These are phyloP conservation scores for Microbotryomycetes sp. DNA, from an alignment of 1,284 basidiomycete species.

Conservation along the genomic window DNA sequence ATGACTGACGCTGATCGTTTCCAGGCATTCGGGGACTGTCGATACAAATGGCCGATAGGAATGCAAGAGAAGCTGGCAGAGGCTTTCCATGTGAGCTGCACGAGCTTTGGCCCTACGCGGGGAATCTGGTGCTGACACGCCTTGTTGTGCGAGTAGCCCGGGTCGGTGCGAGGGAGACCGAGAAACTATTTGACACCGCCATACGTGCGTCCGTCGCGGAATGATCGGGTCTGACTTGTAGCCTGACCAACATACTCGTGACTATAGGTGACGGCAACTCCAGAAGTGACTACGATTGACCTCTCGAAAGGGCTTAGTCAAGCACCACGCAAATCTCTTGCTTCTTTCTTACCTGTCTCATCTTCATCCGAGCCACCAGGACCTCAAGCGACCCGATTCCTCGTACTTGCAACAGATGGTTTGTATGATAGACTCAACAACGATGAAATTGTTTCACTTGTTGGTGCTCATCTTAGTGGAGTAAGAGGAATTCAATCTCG, in stretches of 20 bases:
- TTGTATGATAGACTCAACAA: slow-evolving; percentile 80
- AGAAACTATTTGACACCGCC: slow-evolving; percentile 67
- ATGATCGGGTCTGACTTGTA: background rate
- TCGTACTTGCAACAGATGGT: slow-evolving; percentile 88
- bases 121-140: background rate
- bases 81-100: slow-evolving; percentile 37
- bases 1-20: slow-evolving; percentile 40
- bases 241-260: too few species aligned
- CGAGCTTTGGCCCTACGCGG: background rate
- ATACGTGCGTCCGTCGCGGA: slow-evolving; percentile 57
- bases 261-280: slow-evolving; percentile 52
- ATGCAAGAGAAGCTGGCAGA: slow-evolving; percentile 43
- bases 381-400: slow-evolving; percentile 50
- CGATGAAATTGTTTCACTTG: slow-evolving; percentile 87
- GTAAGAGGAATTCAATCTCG: slow-evolving; percentile 46
- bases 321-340: slow-evolving; percentile 25
- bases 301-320: slow-evolving; percentile 12
- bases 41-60: slow-evolving; percentile 67
- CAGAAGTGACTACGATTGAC: slow-evolving; percentile 61
- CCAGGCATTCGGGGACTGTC: slow-evolving; percentile 62
- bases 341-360: slow-evolving; percentile 31
- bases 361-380: slow-evolving; percentile 20
- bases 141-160: slow-evolving; percentile 11
- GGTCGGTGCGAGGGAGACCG: slow-evolving; percentile 26
- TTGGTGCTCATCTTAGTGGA: slow-evolving; percentile 73